phyloP scores from a whole-genome alignment of 352 stramenopile genomes.

The Nannochloropsis limnetica region DNA sequence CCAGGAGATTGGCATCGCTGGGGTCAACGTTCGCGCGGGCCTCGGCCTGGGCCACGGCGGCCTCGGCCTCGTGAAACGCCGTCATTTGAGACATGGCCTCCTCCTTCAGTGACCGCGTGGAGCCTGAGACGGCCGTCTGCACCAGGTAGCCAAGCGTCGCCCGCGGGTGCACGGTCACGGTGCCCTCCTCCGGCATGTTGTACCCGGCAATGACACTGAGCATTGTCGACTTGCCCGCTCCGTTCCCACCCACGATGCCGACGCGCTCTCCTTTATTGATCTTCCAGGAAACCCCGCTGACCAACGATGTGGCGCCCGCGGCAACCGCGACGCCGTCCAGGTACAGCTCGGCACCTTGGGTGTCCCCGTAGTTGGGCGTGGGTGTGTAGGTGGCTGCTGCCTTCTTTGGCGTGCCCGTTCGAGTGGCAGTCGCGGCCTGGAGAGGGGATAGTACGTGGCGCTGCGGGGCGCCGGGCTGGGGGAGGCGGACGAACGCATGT shows the following conservation, averaged over 20 bases:
- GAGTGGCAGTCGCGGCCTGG: neutral
- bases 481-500: conserved; percentile 13
- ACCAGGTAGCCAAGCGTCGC: conserved; percentile 51
- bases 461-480: neutral
- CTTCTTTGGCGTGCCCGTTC: neutral
- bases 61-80: conserved; percentile 57
- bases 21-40: conserved; percentile 28
- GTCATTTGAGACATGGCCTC: conserved; percentile 66
- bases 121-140: conserved; percentile 67
- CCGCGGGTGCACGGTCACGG: conserved; percentile 45
- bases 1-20: conserved; percentile 35
- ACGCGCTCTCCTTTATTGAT: conserved; percentile 55
- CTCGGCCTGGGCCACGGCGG: conserved; percentile 30
- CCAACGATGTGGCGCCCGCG: conserved; percentile 14
- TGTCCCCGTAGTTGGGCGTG: conserved; percentile 19
- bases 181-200: conserved; percentile 72
- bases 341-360: conserved; percentile 8
- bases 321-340: conserved; percentile 29
- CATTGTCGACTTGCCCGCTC: conserved; percentile 77
- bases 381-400: neutral
- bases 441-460: neutral
- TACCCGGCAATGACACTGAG: conserved; percentile 75
- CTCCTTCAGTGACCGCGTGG: conserved; percentile 61
- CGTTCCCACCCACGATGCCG: conserved; percentile 69
- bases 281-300: conserved; percentile 9